Evolutionary conservation across 2,329 filamentous ascomycete genomes (phyloP).

Genomic region (Aspergillus jensenii): DNA sequence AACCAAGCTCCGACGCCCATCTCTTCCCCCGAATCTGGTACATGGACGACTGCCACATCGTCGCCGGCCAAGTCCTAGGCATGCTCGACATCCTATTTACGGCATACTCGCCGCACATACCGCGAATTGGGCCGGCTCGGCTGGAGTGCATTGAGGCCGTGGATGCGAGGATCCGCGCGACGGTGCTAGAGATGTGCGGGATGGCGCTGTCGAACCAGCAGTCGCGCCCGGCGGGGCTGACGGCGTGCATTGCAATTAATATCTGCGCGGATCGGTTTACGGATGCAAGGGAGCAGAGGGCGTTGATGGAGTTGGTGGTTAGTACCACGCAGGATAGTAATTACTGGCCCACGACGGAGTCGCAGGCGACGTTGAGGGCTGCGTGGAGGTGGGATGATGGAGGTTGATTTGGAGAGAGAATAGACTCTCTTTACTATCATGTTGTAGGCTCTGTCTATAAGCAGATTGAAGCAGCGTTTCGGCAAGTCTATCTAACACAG

Average conservation of each 20-base stretch:
- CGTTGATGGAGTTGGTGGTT: background rate
- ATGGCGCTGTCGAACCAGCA: background rate
- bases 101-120: background rate
- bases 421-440: too few relatives aligned
- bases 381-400: background rate
- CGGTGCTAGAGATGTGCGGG: background rate
- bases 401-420: background rate
- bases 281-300: background rate
- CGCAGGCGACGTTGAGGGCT: background rate
- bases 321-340: background rate
- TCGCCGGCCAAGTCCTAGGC: background rate
- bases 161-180: background rate
- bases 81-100: background rate
- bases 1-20: background rate
- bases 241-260: background rate
- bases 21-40: background rate
- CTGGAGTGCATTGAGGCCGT: background rate
- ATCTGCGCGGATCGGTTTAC: background rate
- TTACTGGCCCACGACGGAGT: background rate
- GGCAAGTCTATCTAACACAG: too few relatives aligned
- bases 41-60: background rate
- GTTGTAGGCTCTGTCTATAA: too few relatives aligned
- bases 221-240: background rate
- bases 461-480: too few relatives aligned
- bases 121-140: background rate